phyloP scores from a whole-genome alignment of 345 rosid genomes.

The Gynandropsis gynandra region DNA sequence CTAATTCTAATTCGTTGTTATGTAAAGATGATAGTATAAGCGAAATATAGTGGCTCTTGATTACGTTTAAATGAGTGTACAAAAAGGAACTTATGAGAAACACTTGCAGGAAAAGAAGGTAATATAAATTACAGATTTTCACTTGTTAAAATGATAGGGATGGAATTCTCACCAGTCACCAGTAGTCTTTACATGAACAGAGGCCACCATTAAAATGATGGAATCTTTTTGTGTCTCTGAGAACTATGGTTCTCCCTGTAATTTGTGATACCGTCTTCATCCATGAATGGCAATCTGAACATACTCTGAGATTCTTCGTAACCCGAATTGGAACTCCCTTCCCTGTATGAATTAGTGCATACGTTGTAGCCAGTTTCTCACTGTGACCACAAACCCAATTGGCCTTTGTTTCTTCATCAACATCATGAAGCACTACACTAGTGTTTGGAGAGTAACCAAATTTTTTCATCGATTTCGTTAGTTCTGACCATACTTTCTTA shows the following conservation, averaged over 20 bases:
- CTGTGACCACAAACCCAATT: constrained; percentile 51
- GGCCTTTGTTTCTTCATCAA: constrained; percentile 44
- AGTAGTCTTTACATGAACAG: constrained; percentile 57
- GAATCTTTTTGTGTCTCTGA: constrained; percentile 59
- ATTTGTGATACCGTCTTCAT: constrained; percentile 35
- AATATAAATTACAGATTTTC: too few relatives aligned
- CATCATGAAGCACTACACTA: constrained; percentile 44
- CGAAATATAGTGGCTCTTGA: too few relatives aligned
- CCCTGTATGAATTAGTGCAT: constrained; percentile 36
- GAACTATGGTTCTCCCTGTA: constrained; percentile 38
- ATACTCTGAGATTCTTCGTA: constrained; percentile 56
- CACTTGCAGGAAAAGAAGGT: too few relatives aligned
- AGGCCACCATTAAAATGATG: constrained; percentile 45
- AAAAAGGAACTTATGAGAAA: too few relatives aligned
- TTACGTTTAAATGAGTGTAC: too few relatives aligned
- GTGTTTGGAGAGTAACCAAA: constrained; percentile 37
- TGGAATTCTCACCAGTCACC: constrained; percentile 25
- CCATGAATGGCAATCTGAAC: constrained; percentile 48
- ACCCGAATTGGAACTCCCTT: constrained; percentile 39
- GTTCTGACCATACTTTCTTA: constrained; percentile 26
- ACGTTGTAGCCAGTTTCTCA: constrained; percentile 47
- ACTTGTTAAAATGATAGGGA: too few relatives aligned
- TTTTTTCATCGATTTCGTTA: constrained; percentile 33
- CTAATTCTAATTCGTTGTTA: too few relatives aligned
- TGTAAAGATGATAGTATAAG: too few relatives aligned